Evolutionary conservation across 495 filamentous ascomycete species (phyloP).

Genomic region (Aspergillus hancockii): DNA sequence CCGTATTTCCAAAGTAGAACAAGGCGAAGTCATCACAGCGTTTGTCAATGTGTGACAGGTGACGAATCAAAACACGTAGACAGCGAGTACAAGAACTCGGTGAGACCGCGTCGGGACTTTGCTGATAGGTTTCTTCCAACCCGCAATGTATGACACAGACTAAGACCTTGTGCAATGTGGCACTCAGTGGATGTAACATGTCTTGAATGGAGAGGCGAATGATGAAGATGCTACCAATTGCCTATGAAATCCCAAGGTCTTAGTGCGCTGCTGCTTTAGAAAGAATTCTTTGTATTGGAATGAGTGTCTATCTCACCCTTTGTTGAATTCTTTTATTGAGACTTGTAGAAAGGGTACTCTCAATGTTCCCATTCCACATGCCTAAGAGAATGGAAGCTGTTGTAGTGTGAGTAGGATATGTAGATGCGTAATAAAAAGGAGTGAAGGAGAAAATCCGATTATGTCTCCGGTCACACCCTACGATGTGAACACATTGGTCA

Average conservation of each 20-base stretch:
- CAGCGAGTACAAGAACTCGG: neutral
- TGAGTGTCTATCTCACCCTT: neutral
- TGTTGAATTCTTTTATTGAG: neutral
- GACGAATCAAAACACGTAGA: neutral
- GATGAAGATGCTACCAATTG: neutral
- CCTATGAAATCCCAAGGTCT: neutral
- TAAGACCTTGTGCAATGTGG: neutral
- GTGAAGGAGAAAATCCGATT: neutral
- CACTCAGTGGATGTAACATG: neutral
- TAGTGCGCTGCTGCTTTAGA: neutral
- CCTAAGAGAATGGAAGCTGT: neutral
- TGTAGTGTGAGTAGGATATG: neutral
- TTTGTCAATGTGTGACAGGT: neutral
- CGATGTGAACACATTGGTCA: neutral
- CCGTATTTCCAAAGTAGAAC: neutral
- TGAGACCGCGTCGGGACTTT: neutral
- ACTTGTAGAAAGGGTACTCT: neutral
- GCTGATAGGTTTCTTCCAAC: neutral
- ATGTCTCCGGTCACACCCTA: neutral
- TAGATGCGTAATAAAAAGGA: slow-evolving; percentile 1
- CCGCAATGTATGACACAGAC: neutral
- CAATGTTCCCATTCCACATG: neutral
- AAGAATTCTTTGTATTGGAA: neutral
- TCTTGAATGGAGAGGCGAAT: neutral
- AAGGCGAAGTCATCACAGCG: neutral